Conservation (phyloP, 768 basidiomycete genomes). For the Termitomyces sp. region DNA sequence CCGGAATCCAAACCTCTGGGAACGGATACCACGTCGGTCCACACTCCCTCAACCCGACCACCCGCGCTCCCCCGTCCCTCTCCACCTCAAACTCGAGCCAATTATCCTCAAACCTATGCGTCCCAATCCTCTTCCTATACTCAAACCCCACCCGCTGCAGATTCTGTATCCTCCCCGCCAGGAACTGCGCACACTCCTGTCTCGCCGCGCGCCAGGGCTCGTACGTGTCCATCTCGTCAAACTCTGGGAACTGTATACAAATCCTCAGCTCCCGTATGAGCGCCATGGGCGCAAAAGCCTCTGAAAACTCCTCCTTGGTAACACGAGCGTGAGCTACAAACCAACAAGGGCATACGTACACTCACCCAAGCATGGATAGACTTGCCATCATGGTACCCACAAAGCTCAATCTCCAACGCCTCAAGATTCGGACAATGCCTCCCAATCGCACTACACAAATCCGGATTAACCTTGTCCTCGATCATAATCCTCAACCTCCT, state of each 20-base stretch:
- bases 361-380: constrained; percentile 34
- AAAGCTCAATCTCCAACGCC: constrained; percentile 34
- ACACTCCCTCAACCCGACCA: constrained; percentile 22
- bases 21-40: constrained; percentile 33
- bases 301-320: constrained; percentile 26
- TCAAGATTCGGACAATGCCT: constrained; percentile 29
- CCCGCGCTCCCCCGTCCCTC: constrained; percentile 12
- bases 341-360: background rate
- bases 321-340: constrained; percentile 1
- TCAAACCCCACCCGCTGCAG: constrained; percentile 32
- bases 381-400: constrained; percentile 35
- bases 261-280: constrained; percentile 24
- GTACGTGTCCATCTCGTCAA: constrained; percentile 24
- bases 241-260: constrained; percentile 33
- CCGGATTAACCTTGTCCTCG: constrained; percentile 31
- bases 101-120: constrained; percentile 33
- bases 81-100: constrained; percentile 36
- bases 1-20: constrained; percentile 32
- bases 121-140: constrained; percentile 33
- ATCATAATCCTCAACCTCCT: constrained; percentile 31
- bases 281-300: constrained; percentile 22
- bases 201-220: constrained; percentile 29
- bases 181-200: constrained; percentile 26
- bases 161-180: constrained; percentile 25
- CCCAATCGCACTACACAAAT: constrained; percentile 25